phyloP scores from a whole-genome alignment of 2,329 filamentous ascomycete genomes.

The Phyllosticta capitalensis region DNA sequence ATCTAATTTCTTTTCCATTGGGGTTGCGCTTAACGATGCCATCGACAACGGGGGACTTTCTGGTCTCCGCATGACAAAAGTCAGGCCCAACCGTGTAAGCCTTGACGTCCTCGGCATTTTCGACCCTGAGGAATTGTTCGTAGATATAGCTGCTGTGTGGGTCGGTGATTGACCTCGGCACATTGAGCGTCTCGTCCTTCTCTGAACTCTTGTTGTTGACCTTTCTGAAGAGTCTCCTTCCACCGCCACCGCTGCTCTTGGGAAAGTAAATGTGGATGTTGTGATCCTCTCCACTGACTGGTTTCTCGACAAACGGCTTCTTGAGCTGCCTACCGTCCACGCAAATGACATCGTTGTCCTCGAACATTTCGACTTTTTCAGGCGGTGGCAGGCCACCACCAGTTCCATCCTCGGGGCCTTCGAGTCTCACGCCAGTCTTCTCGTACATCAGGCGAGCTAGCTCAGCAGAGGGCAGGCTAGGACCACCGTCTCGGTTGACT shows the following conservation, averaged over 20 bases:
- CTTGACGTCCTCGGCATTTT: conserved; percentile 97
- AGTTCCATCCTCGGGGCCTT: conserved; percentile 59
- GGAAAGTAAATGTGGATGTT: conserved; percentile 98
- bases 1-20: conserved; percentile 92
- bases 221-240: conserved; percentile 86
- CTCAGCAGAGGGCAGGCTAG: conserved; percentile 65
- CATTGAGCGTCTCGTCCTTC: conserved; percentile 65
- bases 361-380: conserved; percentile 70
- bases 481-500: conserved; percentile 87
- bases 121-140: conserved; percentile 91
- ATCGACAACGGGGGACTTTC: conserved; percentile 95
- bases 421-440: conserved; percentile 66
- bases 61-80: conserved; percentile 93
- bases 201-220: conserved; percentile 99
- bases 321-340: conserved; percentile 75
- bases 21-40: conserved; percentile 92
- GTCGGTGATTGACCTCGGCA: conserved; percentile 76
- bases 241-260: conserved; percentile 75
- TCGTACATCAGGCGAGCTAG: conserved; percentile 72
- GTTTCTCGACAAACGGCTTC: conserved; percentile 98
- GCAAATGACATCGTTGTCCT: conserved; percentile 76
- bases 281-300: conserved; percentile 95
- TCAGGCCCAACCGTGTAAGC: conserved; percentile 90
- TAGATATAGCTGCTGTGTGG: conserved; percentile 82
- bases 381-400: conserved; percentile 49